Conservation (phyloP, 2,329 filamentous ascomycete genomes). For the Pezicula neosporulosa region DNA sequence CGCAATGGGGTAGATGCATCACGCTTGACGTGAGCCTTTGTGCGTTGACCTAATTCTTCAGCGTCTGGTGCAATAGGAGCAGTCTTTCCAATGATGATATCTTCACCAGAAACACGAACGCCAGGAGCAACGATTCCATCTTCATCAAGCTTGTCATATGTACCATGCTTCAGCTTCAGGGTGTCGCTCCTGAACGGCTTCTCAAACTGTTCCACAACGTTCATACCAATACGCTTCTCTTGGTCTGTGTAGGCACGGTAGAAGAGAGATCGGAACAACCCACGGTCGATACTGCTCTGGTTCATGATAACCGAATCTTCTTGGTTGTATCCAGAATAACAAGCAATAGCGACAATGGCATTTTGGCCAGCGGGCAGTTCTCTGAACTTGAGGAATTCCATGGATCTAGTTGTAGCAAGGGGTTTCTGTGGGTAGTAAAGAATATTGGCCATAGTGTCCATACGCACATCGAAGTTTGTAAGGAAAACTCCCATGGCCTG, state of each 20-base stretch:
- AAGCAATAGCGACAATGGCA: conserved; percentile 95
- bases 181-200: conserved; percentile 89
- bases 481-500: conserved; percentile 99
- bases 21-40: conserved; percentile 84
- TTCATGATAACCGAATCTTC: conserved; percentile 99
- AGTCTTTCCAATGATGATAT: conserved; percentile 99
- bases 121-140: conserved; percentile 94
- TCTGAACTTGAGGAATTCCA: conserved; percentile 98
- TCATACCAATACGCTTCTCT: conserved; percentile 93
- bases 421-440: conserved; percentile 99
- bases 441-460: conserved; percentile 99
- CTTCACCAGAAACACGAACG: conserved; percentile 91
- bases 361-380: conserved; percentile 97
- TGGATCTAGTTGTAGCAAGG: conserved; percentile 89
- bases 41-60: conserved; percentile 90
- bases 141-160: conserved; percentile 95
- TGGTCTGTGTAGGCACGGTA: conserved; percentile 97
- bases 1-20: conserved; percentile 94
- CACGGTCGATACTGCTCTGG: conserved; percentile 96
- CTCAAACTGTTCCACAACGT: conserved; percentile 90
- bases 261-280: conserved; percentile 95
- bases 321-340: conserved; percentile 98
- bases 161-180: conserved; percentile 87
- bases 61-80: conserved; percentile 90
- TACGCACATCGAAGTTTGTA: conserved; percentile 93